phyloP scores from a whole-genome alignment of 1,284 basidiomycete species.

The Stereum hirsutum region DNA sequence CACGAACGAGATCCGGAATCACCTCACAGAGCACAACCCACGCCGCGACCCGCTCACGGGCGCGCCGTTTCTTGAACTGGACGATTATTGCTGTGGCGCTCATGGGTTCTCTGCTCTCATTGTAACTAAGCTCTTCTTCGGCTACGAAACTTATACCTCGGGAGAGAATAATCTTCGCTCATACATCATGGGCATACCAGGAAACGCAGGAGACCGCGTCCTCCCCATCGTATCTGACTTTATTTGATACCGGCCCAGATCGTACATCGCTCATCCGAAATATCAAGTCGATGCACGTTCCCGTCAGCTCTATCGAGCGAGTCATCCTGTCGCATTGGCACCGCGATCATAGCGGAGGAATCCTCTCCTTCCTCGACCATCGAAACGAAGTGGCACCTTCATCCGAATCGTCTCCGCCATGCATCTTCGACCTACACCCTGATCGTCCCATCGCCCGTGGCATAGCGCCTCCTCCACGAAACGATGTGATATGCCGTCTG shows the following conservation, averaged over 20 bases:
- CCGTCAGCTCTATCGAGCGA: slow-evolving; percentile 45
- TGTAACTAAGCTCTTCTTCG: slow-evolving; percentile 28
- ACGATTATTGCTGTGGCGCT: slow-evolving; percentile 74
- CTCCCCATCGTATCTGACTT: slow-evolving; percentile 37
- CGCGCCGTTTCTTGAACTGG: slow-evolving; percentile 61
- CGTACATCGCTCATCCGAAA: slow-evolving; percentile 64
- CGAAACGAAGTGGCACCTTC: slow-evolving; percentile 16
- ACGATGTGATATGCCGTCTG: slow-evolving; percentile 49
- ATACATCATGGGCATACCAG: slow-evolving; percentile 27
- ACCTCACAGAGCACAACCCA: slow-evolving; percentile 42
- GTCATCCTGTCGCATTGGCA: slow-evolving; percentile 80
- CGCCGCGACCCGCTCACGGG: slow-evolving; percentile 44
- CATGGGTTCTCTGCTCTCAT: slow-evolving; percentile 77
- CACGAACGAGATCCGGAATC: slow-evolving; percentile 58
- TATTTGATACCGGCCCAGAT: slow-evolving; percentile 81
- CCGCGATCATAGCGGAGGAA: slow-evolving; percentile 71
- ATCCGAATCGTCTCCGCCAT: slow-evolving; percentile 17
- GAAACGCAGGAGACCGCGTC: slow-evolving; percentile 40
- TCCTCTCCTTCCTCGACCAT: slow-evolving; percentile 50
- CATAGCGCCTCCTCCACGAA: slow-evolving; percentile 53
- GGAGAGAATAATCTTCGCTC: neutral
- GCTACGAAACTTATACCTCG: neutral
- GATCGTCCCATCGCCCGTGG: slow-evolving; percentile 66
- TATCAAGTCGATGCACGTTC: slow-evolving; percentile 47
- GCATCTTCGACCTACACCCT: slow-evolving; percentile 67